These are phyloP conservation scores for Trametes maxima DNA, from an alignment of 768 basidiomycete genomes.

Conservation along the genomic window DNA sequence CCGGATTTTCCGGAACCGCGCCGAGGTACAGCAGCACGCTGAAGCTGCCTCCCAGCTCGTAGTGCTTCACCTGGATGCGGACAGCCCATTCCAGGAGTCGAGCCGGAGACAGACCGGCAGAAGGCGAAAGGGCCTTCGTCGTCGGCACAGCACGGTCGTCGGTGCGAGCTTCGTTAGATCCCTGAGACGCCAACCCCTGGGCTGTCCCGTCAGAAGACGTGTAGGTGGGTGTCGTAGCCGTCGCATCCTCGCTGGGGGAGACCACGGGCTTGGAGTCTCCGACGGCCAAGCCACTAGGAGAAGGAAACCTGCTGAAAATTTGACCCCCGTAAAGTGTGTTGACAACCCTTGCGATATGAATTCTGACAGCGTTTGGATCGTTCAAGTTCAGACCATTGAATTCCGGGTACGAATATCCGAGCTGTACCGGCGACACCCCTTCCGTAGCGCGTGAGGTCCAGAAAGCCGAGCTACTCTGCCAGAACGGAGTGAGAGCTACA, in stretches of 20 bases:
- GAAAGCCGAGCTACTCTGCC: constrained; percentile 38
- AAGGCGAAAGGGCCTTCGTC: constrained; percentile 34
- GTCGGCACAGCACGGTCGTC: background rate
- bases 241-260: too few relatives aligned
- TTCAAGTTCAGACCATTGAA: constrained; percentile 42
- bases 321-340: constrained; percentile 33
- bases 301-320: background rate
- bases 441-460: constrained; percentile 40
- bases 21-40: constrained; percentile 50
- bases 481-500: constrained; percentile 50
- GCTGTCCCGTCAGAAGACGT: too few relatives aligned
- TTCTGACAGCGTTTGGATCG: constrained; percentile 31
- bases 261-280: too few relatives aligned
- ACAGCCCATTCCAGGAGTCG: constrained; percentile 43
- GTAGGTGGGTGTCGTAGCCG: too few relatives aligned
- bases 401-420: constrained; percentile 54
- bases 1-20: constrained; percentile 38
- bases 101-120: constrained; percentile 17
- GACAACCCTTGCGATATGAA: constrained; percentile 37
- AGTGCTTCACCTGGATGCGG: constrained; percentile 44
- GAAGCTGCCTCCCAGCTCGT: constrained; percentile 45
- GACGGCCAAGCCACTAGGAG: too few relatives aligned
- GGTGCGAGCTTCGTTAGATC: too few relatives aligned
- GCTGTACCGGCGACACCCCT: constrained; percentile 28
- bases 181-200: too few relatives aligned